A percentile compares a stretch with the other conserved stretches of the same genome.
phyloP scores from a whole-genome alignment of 352 stramenopile genomes.

The Detonula confervacea region DNA sequence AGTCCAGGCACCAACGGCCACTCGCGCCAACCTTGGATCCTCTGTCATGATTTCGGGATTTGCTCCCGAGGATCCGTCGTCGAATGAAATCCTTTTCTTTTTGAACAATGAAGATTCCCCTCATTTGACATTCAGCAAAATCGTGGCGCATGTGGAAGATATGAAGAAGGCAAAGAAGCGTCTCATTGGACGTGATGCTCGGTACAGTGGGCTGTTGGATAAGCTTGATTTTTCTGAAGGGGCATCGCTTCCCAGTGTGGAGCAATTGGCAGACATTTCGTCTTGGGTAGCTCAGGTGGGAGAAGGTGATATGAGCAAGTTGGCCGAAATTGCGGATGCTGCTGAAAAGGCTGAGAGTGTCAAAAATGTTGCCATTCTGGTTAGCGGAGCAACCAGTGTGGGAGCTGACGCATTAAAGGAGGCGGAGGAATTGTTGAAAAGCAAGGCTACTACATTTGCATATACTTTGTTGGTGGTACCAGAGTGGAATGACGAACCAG shows the following conservation, averaged over 20 bases:
- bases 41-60: conserved; percentile 46
- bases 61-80: conserved; percentile 32
- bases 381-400: conserved; percentile 49
- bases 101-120: conserved; percentile 52
- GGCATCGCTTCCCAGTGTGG: conserved; percentile 45
- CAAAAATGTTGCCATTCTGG: conserved; percentile 74
- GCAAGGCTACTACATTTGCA: conserved; percentile 51
- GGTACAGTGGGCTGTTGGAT: conserved; percentile 80
- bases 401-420: conserved; percentile 52
- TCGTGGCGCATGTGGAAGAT: conserved; percentile 74
- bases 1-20: not conserved
- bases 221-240: conserved; percentile 74
- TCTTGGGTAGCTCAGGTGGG: conserved; percentile 69
- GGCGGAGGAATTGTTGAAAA: conserved; percentile 44
- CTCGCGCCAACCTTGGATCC: conserved; percentile 31
- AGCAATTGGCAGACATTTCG: conserved; percentile 63
- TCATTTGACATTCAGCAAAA: conserved; percentile 71
- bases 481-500: conserved; percentile 65
- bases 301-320: conserved; percentile 25
- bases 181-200: conserved; percentile 65
- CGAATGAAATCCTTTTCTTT: conserved; percentile 44
- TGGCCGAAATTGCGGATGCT: conserved; percentile 42
- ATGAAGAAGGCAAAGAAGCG: conserved; percentile 72
- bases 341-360: conserved; percentile 46
- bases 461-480: conserved; percentile 73